A percentile compares a stretch with the other conserved stretches of the same genome.
These are phyloP conservation scores for Microdochium paspali DNA, from an alignment of 2,329 filamentous ascomycete species.

Conservation along the genomic window DNA sequence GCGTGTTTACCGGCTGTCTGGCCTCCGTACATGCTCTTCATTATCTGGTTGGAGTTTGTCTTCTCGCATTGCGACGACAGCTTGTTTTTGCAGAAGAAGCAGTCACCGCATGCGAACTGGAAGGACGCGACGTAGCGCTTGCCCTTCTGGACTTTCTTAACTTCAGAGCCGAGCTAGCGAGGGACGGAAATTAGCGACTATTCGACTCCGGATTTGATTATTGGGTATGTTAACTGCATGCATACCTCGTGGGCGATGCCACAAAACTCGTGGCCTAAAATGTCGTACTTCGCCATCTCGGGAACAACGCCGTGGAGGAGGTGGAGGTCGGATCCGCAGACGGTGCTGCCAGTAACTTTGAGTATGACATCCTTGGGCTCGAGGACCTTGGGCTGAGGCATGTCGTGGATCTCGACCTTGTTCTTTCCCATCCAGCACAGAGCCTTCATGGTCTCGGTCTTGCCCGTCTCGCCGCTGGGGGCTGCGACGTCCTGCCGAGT, in stretches of 20 bases:
- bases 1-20: slow-evolving; percentile 46
- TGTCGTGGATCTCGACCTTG: slow-evolving; percentile 58
- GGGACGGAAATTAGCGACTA: too few species aligned
- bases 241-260: slow-evolving; percentile 33
- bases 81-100: slow-evolving; percentile 72
- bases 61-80: slow-evolving; percentile 70
- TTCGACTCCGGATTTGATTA: too few species aligned
- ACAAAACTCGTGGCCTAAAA: slow-evolving; percentile 56
- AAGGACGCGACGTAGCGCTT: slow-evolving; percentile 76
- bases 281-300: slow-evolving; percentile 54
- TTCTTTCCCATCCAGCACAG: slow-evolving; percentile 78
- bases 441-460: slow-evolving; percentile 63
- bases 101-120: slow-evolving; percentile 67
- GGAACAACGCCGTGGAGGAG: slow-evolving; percentile 47
- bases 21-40: slow-evolving; percentile 70
- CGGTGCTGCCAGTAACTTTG: slow-evolving; percentile 58
- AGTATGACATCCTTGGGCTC: slow-evolving; percentile 72
- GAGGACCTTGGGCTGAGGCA: slow-evolving; percentile 61
- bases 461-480: slow-evolving; percentile 38
- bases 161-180: slow-evolving; percentile 44
- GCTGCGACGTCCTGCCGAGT: slow-evolving; percentile 62
- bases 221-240: too few species aligned
- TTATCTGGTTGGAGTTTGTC: slow-evolving; percentile 65
- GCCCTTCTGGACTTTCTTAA: slow-evolving; percentile 45
- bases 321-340: slow-evolving; percentile 51